These are phyloP conservation scores for Rhodotorula paludigena DNA, from an alignment of 768 basidiomycete species.

Conservation along the genomic window DNA sequence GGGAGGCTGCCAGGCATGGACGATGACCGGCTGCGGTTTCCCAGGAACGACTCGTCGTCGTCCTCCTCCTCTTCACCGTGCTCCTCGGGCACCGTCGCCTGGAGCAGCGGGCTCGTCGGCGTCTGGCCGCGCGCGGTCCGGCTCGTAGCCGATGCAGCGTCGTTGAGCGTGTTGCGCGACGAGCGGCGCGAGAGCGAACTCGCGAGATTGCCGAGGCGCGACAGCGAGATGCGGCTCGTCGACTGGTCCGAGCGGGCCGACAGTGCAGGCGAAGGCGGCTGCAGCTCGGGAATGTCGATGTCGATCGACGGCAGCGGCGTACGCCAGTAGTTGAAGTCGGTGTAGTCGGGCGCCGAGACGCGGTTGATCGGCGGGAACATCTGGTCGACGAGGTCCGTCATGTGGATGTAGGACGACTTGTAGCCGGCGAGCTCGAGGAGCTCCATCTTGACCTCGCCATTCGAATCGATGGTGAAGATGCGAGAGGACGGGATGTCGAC, in stretches of 20 bases:
- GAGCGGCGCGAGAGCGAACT: constrained; percentile 38
- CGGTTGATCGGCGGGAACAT: constrained; percentile 96
- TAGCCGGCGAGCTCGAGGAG: constrained; percentile 93
- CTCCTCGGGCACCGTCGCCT: constrained; percentile 31
- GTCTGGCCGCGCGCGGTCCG: constrained; percentile 19
- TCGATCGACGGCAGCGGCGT: constrained; percentile 68
- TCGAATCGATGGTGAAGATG: constrained; percentile 91
- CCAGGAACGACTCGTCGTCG: background rate
- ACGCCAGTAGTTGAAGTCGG: constrained; percentile 97
- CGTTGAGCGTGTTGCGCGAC: constrained; percentile 20
- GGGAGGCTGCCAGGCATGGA: constrained; percentile 66
- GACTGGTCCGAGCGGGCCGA: constrained; percentile 77
- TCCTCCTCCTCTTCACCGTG: constrained; percentile 12
- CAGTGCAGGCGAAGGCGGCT: constrained; percentile 79
- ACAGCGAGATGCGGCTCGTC: constrained; percentile 51
- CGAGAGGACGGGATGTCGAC: constrained; percentile 89
- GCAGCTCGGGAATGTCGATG: constrained; percentile 52
- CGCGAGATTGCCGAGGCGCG: constrained; percentile 45
- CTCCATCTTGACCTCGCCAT: constrained; percentile 94
- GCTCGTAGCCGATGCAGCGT: constrained; percentile 1
- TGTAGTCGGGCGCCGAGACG: constrained; percentile 73
- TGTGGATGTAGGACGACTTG: constrained; percentile 95
- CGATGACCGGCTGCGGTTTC: constrained; percentile 11
- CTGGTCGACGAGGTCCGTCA: constrained; percentile 99
- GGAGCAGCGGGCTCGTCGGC: constrained; percentile 26